Base-by-base conservation (phyloP, 2,329 filamentous ascomycete species). In the Exophiala sp. region DNA sequence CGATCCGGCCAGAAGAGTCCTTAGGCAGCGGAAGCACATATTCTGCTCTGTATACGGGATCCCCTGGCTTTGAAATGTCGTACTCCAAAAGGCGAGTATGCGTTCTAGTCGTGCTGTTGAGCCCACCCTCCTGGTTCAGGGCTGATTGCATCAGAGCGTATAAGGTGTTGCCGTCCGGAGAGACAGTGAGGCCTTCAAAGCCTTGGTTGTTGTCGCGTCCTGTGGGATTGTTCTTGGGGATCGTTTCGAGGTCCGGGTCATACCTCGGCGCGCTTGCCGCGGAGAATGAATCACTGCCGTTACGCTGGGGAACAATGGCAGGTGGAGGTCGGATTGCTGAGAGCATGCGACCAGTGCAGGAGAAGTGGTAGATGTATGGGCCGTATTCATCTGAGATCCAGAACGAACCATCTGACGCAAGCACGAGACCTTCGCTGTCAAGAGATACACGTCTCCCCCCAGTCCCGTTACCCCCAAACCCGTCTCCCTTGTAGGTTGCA, bases 191-290 rank as follows among this genome's bases (percentile, higher is more conserved):
- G 0, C 80, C 83, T 65, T 88, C 85, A 42, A 88, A 79, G n/a
- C 85, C 84, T 63, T 86, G 83, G 65, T 88, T 88, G 65, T 88
- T 87, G 47, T 75, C 71, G 16, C 85, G 77, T 10, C 85, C 85
- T 1, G 75, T 75, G 1, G 73, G 71, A 0, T 82, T 79, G 56
- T 83, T 72, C 11, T 68, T 71, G 0, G 83, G 83, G 2, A 64
- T 66, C 1, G 79, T 72, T 8, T 67, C 62, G 13, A 72, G 62
- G 11, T 72, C 63, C 0, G 71, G 70, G 45, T 80, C 64, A 61
- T 84, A 86, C 42, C 77, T 69, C 2, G 82, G 81, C 0, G 83
- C 77, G 10, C 77, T 81, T 58, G 81, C 73, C 9, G 83, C 77
- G 44, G 75, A 79, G 72, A 86, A 88, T 58, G 78, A 77, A 50